A percentile compares a stretch with the other conserved stretches of the same genome.
phyloP scores from a whole-genome alignment of 306 rosid genomes.

The Alnus rubra region DNA sequence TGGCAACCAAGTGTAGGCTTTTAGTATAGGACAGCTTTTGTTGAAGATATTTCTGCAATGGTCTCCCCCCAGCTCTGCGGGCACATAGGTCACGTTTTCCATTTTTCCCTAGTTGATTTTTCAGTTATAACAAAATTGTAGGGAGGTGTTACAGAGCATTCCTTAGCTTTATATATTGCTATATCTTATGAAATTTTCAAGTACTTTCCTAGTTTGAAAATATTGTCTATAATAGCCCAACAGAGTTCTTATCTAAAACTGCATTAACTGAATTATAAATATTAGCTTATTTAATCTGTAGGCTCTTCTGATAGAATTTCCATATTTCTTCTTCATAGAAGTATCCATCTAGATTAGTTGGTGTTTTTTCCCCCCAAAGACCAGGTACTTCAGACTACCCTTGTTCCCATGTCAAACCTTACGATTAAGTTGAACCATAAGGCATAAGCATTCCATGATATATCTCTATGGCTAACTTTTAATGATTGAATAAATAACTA shows the following conservation, averaged over 20 bases:
- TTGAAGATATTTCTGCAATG: too few species aligned
- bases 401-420: too few species aligned
- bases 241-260: not conserved
- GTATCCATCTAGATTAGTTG: too few species aligned
- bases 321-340: not conserved
- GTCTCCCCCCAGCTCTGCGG: too few species aligned
- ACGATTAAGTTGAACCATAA: too few species aligned
- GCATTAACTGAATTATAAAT: not conserved
- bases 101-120: too few species aligned
- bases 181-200: not conserved
- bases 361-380: too few species aligned
- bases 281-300: not conserved
- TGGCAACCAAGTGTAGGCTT: not conserved
- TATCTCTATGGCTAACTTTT: too few species aligned
- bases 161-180: not conserved
- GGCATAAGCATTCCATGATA: too few species aligned
- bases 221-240: not conserved
- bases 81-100: too few species aligned
- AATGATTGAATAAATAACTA: not conserved
- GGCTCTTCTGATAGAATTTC: not conserved
- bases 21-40: not conserved
- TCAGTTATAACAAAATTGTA: too few species aligned
- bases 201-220: not conserved
- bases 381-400: too few species aligned
- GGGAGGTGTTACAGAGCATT: not conserved